Base-by-base conservation (phyloP, 352 stramenopile species). In the Phytophthora sojae region DNA sequence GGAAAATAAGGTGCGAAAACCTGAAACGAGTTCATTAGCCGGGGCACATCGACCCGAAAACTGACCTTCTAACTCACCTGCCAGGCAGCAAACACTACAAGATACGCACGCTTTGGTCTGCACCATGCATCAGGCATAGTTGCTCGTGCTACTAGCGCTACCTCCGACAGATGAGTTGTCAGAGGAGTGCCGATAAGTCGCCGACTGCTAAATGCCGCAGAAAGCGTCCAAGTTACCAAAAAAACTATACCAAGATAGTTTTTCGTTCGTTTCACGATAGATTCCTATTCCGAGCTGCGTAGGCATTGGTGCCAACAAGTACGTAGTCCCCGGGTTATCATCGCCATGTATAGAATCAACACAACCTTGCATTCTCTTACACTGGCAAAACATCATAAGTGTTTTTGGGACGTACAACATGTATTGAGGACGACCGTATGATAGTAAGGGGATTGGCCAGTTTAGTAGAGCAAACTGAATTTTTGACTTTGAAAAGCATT, bases 31-130 rank as follows among this genome's bases (percentile, higher is more conserved):
- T 51, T 51, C 44, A 26, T 51, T 51, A 51, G 44, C 15, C 0
- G 14, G 19, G 3, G 44, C 19, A 26, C n/a, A 26, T 2, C 11
- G 44, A 50, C 44, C 29, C 6, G 9, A 21, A 15, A 21, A 2
- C 4, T 21, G 39, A 21, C 39, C 21, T 50, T 49, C 37, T 23
- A 14, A 54, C 57, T 67, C 30, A 75, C 68, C 63, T 68, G 68
- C 37, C 42, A 75, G 9, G 11, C n/a, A 45, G 26, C 19, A 19
- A 75, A 59, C 15, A 14, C 21, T 12, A 42, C 35, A 17, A 42
- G 35, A 15, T 42, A 56, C 12, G n/a, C 26, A 2, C 9, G 21
- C 26, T 35, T 57, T 15, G 12, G 29, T 50, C 11, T 4, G 23
- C 30, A 17, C n/a, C 39, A 25, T 23, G 37, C 4, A 51, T 45